phyloP scores from a whole-genome alignment of 495 filamentous ascomycete genomes.

The Xylaria castorea region DNA sequence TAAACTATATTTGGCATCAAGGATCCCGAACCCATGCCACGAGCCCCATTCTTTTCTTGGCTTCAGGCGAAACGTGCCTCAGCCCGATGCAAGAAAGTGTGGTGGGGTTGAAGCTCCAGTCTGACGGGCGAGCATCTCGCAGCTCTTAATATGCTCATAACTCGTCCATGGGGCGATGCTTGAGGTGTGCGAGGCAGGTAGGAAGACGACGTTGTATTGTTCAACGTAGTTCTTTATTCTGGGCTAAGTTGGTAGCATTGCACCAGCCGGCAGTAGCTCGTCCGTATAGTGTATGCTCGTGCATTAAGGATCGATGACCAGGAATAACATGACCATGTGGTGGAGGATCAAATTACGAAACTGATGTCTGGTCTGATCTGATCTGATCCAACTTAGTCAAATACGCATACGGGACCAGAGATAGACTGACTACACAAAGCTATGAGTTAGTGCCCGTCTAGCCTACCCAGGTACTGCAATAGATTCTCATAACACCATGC shows the following conservation, averaged over 20 bases:
- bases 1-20: slow-evolving; percentile 29
- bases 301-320: not conserved
- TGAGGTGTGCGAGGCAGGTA: not conserved
- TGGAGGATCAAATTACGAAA: slow-evolving; percentile 21
- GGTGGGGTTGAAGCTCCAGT: not conserved
- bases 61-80: slow-evolving; percentile 21
- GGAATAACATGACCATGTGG: slow-evolving; percentile 6
- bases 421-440: too few relatives aligned
- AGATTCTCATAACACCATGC: not conserved
- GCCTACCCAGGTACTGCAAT: too few relatives aligned
- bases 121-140: not conserved
- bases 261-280: not conserved
- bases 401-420: not conserved
- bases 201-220: not conserved
- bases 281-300: not conserved
- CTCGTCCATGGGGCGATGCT: not conserved
- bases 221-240: not conserved
- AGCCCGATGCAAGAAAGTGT: slow-evolving; percentile 6
- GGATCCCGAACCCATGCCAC: slow-evolving; percentile 37
- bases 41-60: slow-evolving; percentile 24
- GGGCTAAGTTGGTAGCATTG: not conserved
- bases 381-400: not conserved
- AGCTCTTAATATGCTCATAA: not conserved
- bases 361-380: slow-evolving; percentile 17
- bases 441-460: too few relatives aligned